phyloP scores from a whole-genome alignment of 2,329 filamentous ascomycete genomes.

The Colletotrichum eleusines region DNA sequence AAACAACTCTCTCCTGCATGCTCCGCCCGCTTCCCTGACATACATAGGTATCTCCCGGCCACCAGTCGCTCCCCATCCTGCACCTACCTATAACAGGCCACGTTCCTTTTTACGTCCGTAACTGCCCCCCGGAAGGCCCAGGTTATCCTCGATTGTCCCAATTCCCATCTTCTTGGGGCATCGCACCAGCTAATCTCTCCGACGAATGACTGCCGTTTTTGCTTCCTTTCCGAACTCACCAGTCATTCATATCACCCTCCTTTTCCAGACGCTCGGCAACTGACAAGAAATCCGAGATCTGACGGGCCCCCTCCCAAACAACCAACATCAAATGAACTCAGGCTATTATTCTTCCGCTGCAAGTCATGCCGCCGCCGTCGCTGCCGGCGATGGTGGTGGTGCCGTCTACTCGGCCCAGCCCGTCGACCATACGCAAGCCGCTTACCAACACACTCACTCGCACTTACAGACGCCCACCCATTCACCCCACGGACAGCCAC shows the following conservation, averaged over 20 bases:
- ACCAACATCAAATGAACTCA: constrained; percentile 37
- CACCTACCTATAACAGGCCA: constrained; percentile 32
- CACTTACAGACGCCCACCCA: constrained; percentile 29
- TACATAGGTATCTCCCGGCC: constrained; percentile 27
- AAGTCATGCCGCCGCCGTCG: constrained; percentile 37
- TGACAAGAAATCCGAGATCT: constrained; percentile 32
- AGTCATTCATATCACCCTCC: constrained; percentile 37
- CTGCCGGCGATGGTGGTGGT: constrained; percentile 7
- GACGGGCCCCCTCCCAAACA: constrained; percentile 23
- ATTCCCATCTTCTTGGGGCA: constrained; percentile 26
- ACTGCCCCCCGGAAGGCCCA: constrained; percentile 35
- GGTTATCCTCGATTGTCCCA: constrained; percentile 28
- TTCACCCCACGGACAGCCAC: constrained; percentile 39
- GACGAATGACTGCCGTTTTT: constrained; percentile 36
- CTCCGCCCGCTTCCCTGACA: constrained; percentile 31
- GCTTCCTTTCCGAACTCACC: constrained; percentile 22
- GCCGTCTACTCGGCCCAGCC: constrained; percentile 32
- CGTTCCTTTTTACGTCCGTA: constrained; percentile 42
- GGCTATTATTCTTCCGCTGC: constrained; percentile 36
- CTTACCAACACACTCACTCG: constrained; percentile 26
- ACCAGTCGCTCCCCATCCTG: constrained; percentile 15
- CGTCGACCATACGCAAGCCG: constrained; percentile 26
- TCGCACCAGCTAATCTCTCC: constrained; percentile 7
- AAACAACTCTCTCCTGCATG: constrained; percentile 32
- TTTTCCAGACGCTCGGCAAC: constrained; percentile 25